Base-by-base conservation (phyloP, 2,329 filamentous ascomycete genomes). In the Diaporthe sp. region DNA sequence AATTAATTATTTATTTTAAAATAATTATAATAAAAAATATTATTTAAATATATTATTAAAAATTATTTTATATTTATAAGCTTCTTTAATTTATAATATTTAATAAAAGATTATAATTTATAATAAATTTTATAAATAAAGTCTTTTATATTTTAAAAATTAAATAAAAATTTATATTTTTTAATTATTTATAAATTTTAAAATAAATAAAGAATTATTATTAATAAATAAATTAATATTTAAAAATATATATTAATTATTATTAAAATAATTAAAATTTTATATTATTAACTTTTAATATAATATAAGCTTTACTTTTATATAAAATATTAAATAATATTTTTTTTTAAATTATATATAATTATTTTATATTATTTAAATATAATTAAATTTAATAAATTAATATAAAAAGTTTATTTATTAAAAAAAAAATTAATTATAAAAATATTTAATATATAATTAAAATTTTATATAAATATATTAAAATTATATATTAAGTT, bases 211-310 rank as follows among this genome's bases (percentile, higher is more conserved):
- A 60, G 10, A 60, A 34, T 12, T 58, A 58, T 5, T 60, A 60
- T 10, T 60, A 60, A 4, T 39, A 60, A 8, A 58, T 58, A 58
- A 9, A 34, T 19, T 37, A 58, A 7, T 10, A n/a, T 8, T 12
- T 60, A 39, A 60, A 60, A 7, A 60, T 39, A 60, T 60, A 39
- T 60, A 39, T 39, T 60, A 60, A 60, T 22, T 60, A 60, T 12
- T 60, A 39, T 42, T 42, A n/a, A n/a, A n/a, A n/a, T n/a, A n/a
- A 39, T 6, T 60, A 60, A 25, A 2, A 60, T 12, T 7, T 58
- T 3, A 58, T 58, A 58, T 58, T 58, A 58, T 7, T 19, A 22
- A n/a, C 8, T 4, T 9, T 58, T 4, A 19, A 58, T 58, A 58
- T 58, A 58, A 22, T 37, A n/a, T 37, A 58, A 9, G 19, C 7